phyloP scores from a whole-genome alignment of 345 rosid species.

The Populus tremula region DNA sequence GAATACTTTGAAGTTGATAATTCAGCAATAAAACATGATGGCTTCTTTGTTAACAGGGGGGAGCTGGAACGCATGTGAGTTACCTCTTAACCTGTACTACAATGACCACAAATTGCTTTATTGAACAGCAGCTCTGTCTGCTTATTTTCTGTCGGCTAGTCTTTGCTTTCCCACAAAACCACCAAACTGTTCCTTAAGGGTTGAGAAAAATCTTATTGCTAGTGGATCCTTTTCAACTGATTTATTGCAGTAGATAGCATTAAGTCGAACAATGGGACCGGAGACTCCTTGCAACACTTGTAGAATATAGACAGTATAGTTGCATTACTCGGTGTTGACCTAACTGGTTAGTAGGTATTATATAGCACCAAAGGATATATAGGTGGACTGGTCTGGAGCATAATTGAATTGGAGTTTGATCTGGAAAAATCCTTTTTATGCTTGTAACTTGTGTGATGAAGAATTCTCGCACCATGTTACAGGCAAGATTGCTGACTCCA shows the following conservation, averaged over 20 bases:
- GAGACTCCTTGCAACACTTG: background rate
- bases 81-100: constrained; percentile 2
- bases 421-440: background rate
- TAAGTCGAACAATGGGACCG: background rate
- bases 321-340: background rate
- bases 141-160: background rate
- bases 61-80: constrained; percentile 81
- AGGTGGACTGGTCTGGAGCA: background rate
- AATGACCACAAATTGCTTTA: background rate
- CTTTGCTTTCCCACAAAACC: background rate
- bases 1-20: constrained; percentile 96
- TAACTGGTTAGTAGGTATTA: background rate
- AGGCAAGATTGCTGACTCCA: background rate
- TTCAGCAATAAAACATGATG: constrained; percentile 80
- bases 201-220: background rate
- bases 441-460: background rate
- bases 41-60: constrained; percentile 92
- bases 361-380: background rate
- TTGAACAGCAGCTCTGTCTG: background rate
- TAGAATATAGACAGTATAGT: background rate
- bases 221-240: background rate
- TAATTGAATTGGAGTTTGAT: background rate
- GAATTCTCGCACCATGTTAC: background rate
- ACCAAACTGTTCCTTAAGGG: background rate
- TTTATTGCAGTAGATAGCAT: background rate